These are phyloP conservation scores for Tolypocladium capitatum DNA, from an alignment of 2,329 filamentous ascomycete genomes.

Conservation along the genomic window DNA sequence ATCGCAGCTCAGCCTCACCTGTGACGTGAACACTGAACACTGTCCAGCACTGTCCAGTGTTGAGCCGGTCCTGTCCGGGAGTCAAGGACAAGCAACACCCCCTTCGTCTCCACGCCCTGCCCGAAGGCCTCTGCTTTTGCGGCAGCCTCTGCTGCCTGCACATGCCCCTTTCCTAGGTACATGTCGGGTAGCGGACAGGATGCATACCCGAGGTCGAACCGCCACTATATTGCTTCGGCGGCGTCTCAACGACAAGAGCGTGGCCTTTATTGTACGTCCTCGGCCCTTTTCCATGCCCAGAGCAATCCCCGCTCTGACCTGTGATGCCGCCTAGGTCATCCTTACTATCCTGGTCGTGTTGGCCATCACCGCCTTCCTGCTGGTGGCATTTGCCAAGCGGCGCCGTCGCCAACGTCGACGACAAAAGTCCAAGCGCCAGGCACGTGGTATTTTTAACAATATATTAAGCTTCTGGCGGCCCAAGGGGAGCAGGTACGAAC, in stretches of 20 bases:
- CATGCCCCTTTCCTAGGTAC: background rate
- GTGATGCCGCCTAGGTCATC: background rate
- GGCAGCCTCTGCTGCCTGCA: background rate
- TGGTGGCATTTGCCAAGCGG: conserved; percentile 1
- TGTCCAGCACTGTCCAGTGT: too few relatives aligned
- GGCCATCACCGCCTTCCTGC: background rate
- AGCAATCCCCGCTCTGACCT: background rate
- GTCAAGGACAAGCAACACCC: background rate
- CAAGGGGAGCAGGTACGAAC: conserved; percentile 13
- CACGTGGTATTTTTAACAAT: background rate
- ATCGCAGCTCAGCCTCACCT: background rate
- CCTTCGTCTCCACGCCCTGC: background rate
- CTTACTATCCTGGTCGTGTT: background rate
- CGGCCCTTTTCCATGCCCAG: background rate
- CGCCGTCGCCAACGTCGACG: background rate
- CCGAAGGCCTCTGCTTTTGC: background rate
- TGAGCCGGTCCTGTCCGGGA: background rate
- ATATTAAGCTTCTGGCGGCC: background rate
- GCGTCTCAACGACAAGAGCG: conserved; percentile 1
- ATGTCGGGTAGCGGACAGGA: background rate
- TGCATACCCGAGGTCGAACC: background rate
- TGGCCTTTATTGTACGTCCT: conserved; percentile 6
- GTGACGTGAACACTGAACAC: background rate
- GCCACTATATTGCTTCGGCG: background rate
- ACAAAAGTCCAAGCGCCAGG: background rate